Percentiles rank a stretch among this genome's conserved stretches.
Conservation (phyloP, 192 early-diverging fungal species). For the Backusella mclennaniae region DNA sequence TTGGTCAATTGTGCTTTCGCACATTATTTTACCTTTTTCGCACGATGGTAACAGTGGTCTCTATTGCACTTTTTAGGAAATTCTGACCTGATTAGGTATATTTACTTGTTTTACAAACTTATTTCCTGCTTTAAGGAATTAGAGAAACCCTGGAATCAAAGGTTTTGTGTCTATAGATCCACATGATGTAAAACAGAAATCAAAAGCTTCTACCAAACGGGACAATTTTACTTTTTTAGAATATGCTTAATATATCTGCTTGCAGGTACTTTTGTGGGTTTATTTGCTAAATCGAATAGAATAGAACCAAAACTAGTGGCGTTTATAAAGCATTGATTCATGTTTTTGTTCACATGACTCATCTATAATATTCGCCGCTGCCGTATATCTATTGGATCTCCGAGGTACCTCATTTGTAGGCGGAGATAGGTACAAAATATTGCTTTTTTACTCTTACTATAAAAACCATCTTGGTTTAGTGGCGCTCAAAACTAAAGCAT, state of each 20-base stretch:
- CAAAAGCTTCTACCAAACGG: neutral
- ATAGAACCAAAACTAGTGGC: neutral
- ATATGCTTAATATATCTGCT: neutral
- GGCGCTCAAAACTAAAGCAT: neutral
- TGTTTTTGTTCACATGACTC: slow-evolving; percentile 1
- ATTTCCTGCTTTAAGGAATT: slow-evolving; percentile 1
- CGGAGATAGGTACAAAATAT: neutral
- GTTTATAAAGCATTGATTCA: neutral
- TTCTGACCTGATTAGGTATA: slow-evolving; percentile 6
- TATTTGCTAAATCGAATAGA: neutral
- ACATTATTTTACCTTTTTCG: slow-evolving; percentile 14
- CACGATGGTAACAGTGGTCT: slow-evolving; percentile 1
- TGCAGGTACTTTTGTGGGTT: neutral
- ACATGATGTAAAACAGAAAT: neutral
- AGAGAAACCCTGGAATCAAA: neutral
- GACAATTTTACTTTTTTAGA: neutral
- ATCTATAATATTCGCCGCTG: neutral
- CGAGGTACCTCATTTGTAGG: neutral
- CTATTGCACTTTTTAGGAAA: slow-evolving; percentile 5
- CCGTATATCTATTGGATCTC: neutral
- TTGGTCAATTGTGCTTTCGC: neutral
- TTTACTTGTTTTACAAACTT: slow-evolving; percentile 2
- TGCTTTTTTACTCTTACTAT: neutral
- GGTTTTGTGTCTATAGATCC: neutral
- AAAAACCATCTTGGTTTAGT: neutral